phyloP scores from a whole-genome alignment of 495 filamentous ascomycete genomes.

The Cercophora newfieldiana region DNA sequence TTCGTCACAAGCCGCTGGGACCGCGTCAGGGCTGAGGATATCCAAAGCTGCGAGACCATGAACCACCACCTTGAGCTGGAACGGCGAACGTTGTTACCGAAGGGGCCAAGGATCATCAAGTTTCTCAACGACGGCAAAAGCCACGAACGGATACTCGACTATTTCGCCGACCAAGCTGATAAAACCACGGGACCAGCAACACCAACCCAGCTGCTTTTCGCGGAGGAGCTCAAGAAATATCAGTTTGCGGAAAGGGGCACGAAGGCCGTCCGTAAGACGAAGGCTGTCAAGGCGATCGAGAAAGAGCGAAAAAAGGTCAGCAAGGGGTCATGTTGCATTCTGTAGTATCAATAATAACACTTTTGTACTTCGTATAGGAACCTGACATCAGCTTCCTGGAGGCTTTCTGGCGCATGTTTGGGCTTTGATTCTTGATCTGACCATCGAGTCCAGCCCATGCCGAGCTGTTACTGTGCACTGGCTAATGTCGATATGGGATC shows the following conservation, averaged over 20 bases:
- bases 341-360: background rate
- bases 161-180: conserved; percentile 1
- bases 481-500: too few species aligned
- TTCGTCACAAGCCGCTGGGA: conserved; percentile 9
- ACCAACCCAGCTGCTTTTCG: conserved; percentile 2
- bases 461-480: too few species aligned
- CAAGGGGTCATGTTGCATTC: background rate
- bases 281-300: background rate
- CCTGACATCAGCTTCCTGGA: background rate
- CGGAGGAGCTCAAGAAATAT: conserved; percentile 12
- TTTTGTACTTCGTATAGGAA: conserved; percentile 1
- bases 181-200: background rate
- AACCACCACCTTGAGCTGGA: conserved; percentile 11
- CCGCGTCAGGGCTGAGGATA: background rate
- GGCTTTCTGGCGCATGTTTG: conserved; percentile 2
- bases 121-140: conserved; percentile 5
- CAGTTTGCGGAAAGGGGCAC: background rate
- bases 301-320: conserved; percentile 1
- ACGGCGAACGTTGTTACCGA: background rate
- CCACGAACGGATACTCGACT: conserved; percentile 6
- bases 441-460: too few species aligned
- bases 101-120: conserved; percentile 2
- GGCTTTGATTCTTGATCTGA: too few species aligned
- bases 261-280: conserved; percentile 4
- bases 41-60: background rate